These are phyloP conservation scores for Boletus coccyginus DNA, from an alignment of 768 basidiomycete genomes.

Conservation along the genomic window DNA sequence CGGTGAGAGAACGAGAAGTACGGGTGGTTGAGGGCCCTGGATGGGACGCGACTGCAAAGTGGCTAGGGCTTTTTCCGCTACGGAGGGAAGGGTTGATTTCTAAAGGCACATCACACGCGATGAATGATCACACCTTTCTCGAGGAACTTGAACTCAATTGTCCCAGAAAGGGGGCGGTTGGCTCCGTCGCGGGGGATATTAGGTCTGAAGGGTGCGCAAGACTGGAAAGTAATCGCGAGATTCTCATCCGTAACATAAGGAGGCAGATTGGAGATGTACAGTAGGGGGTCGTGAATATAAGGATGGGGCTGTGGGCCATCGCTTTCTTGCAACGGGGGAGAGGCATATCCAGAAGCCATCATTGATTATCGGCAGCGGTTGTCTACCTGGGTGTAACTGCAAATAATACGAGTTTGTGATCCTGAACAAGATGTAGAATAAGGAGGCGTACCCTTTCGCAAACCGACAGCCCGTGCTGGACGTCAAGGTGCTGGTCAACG, in stretches of 20 bases:
- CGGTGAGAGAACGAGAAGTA: slow-evolving; percentile 70
- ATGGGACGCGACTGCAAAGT: slow-evolving; percentile 77
- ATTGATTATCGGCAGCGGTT: slow-evolving; percentile 29
- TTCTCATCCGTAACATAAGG: slow-evolving; percentile 72
- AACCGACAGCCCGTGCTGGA: slow-evolving; percentile 32
- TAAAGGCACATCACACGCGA: slow-evolving; percentile 3
- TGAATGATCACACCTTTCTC: slow-evolving; percentile 61
- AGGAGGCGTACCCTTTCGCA: slow-evolving; percentile 25
- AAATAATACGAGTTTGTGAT: background rate
- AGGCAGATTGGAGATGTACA: slow-evolving; percentile 80
- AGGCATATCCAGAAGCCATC: slow-evolving; percentile 37
- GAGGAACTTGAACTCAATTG: slow-evolving; percentile 80
- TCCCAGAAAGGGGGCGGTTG: slow-evolving; percentile 56
- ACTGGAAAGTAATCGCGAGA: slow-evolving; percentile 68
- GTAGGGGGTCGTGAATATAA: slow-evolving; percentile 78
- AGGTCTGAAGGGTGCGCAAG: slow-evolving; percentile 80
- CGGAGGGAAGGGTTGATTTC: slow-evolving; percentile 4
- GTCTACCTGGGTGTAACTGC: slow-evolving; percentile 17
- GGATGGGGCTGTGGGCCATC: slow-evolving; percentile 56
- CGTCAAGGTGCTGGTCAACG: slow-evolving; percentile 29
- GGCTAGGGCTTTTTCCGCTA: slow-evolving; percentile 87
- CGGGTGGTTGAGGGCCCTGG: slow-evolving; percentile 55
- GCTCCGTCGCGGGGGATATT: slow-evolving; percentile 63
- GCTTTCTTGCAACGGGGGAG: slow-evolving; percentile 30
- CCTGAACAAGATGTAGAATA: background rate